Evolutionary conservation across 2,329 filamentous ascomycete genomes (phyloP), one percentile per base, ranked within the genome.

Genomic region (Aspergillus texensis): DNA sequence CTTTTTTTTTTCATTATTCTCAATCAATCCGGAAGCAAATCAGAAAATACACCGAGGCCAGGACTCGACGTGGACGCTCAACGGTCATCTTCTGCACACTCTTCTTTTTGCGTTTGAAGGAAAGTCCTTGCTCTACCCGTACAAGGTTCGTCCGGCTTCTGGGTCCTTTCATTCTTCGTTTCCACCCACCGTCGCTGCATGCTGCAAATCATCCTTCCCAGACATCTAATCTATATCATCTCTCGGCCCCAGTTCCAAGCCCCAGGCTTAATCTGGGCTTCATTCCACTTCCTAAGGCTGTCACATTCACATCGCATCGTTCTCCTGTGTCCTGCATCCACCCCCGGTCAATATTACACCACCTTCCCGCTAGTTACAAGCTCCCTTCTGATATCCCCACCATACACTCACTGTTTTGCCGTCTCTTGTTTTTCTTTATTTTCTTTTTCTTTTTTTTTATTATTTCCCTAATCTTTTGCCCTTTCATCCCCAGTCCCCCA

Each of bases 301-400:
- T 66, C 67, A 72, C 71, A 68, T 69, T 68, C 67, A 63, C 67
- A 16, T 52, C 46, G 26, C 68, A 50, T 50, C 46, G 46, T 70
- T 68, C 68, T 71, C 70, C 70, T 74, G 72, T 69, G 67, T 74
- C 68, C 71, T 77, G 74, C 74, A 75, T 71, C 66, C 68, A 77
- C 72, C 74, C 74, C 74, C 19, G 67, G 74, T 70, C 71, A 67
- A 73, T 73, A 76, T 77, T 77, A 77, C 75, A 77, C 75, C 69
- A 72, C 70, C 68, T 72, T 75, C 68, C 72, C 73, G 71, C 74
- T 75, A 76, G 71, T 75, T 70, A 75, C 72, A 71, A 75, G 73
- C 69, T 69, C 70, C 70, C 68, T 72, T 65, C 68, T 74, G 68
- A 73, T 74, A 72, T 70, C 68, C 67, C 66, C 66, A 67, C 69